Conservation (phyloP, 495 filamentous ascomycete genomes). For the Talaromyces borbonicus region DNA sequence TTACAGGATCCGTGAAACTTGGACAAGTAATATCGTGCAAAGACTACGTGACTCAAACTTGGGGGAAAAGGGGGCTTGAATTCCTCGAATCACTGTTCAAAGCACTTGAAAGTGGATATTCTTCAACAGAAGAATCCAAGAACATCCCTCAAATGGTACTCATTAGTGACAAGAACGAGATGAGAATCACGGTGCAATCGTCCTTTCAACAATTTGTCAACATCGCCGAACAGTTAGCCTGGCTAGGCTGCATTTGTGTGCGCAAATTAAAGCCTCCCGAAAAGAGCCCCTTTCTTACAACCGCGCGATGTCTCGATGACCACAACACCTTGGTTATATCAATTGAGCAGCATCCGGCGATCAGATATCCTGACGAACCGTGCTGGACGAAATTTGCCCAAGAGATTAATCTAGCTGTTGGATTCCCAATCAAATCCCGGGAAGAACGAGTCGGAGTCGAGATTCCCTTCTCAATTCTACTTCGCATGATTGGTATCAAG, state of each 20-base stretch:
- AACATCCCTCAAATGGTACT: background rate
- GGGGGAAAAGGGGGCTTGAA: background rate
- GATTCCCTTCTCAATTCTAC: conserved; percentile 3
- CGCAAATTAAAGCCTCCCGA: background rate
- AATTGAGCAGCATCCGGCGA: background rate
- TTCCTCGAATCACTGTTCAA: background rate
- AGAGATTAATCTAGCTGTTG: background rate
- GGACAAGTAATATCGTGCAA: conserved; percentile 1
- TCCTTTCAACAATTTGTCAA: background rate
- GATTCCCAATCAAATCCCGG: background rate
- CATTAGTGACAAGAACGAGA: background rate
- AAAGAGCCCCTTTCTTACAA: background rate
- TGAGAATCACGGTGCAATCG: background rate
- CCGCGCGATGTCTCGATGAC: background rate
- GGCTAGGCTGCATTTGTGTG: background rate
- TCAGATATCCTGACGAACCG: background rate
- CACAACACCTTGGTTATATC: background rate
- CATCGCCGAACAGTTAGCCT: background rate
- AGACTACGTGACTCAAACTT: conserved; percentile 4
- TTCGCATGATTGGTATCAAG: conserved; percentile 2
- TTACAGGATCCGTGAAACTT: conserved; percentile 3
- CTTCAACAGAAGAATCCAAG: background rate
- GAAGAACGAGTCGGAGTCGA: conserved; percentile 1
- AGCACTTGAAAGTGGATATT: background rate
- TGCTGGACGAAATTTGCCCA: conserved; percentile 2